Evolutionary conservation across 129 eudicot genomes (phyloP), one percentile per base, ranked within the genome.

Genomic region (Apium graveolens): DNA sequence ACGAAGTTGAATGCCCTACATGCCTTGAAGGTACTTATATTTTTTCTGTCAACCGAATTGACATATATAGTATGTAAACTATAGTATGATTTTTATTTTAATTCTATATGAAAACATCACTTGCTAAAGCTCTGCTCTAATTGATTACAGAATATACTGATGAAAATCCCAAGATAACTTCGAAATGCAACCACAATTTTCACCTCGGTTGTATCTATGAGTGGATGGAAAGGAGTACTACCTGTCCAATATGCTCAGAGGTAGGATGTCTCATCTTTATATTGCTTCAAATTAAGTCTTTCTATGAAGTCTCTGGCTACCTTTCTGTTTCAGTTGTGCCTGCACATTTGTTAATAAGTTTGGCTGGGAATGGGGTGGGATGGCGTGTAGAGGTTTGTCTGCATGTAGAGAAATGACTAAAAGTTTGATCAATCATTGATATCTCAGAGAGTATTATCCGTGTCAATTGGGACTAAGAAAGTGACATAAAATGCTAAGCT

Each of bases 141-240:
- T 14, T 44, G 38, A 26, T 57, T 57, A 39, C 90, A 92, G 97
- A 92, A 42, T 92, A 90, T 82, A 84, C 84, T 18, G 76, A 26
- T 11, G 96, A 92, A 85, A 92, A 90, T 84, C 97, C 97, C n/a
- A 88, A 83, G 80, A 92, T 92, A 41, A 78, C 73, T 48, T 78
- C 92, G 6, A 69, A 85, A 35, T 92, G 97, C 77, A 77, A 83
- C 27, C 97, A 92, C 82, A 84, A 88, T 83, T 92, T 74, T 83
- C 97, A 92, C 79, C 96, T 92, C 6, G 80, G 92, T 63, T 92
- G 96, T 82, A 88, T 92, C 81, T 90, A 88, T 24, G 97, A 89
- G 75, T 92, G 97, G 97, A 90, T 87, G 96, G 90, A 92, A 79
- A 86, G 97, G 78, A 90, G 96, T 21, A 79, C 80, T 78, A 83